phyloP scores from a whole-genome alignment of 495 filamentous ascomycete species.

The Hyaloscypha variabilis region DNA sequence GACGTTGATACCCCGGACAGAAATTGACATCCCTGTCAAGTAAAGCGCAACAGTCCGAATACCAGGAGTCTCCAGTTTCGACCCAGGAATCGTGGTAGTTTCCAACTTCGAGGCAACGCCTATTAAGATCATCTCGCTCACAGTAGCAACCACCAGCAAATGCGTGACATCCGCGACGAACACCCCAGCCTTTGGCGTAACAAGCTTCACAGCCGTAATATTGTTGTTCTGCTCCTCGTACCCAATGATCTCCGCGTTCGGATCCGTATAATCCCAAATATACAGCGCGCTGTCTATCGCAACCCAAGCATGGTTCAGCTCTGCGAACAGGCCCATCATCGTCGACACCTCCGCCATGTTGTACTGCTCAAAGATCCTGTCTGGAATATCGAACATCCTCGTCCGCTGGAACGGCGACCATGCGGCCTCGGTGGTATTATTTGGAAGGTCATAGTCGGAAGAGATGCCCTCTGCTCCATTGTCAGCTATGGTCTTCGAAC shows the following conservation, averaged over 20 bases:
- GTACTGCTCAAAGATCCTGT: conserved; percentile 85
- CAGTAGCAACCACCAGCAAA: conserved; percentile 86
- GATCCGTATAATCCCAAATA: conserved; percentile 94
- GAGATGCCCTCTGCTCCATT: conserved; percentile 71
- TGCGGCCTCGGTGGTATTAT: conserved; percentile 55
- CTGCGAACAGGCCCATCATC: conserved; percentile 89
- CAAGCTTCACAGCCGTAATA: conserved; percentile 83
- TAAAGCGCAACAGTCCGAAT: conserved; percentile 73
- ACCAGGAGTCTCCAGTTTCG: conserved; percentile 55
- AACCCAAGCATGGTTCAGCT: conserved; percentile 93
- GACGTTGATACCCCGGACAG: conserved; percentile 71
- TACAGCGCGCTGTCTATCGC: conserved; percentile 95
- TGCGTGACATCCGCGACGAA: conserved; percentile 85
- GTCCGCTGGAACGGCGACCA: conserved; percentile 90
- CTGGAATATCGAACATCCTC: conserved; percentile 82
- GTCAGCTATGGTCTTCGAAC: conserved; percentile 20
- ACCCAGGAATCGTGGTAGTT: conserved; percentile 17
- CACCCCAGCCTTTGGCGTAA: conserved; percentile 76
- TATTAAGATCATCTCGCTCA: conserved; percentile 77
- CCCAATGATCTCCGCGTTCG: conserved; percentile 85
- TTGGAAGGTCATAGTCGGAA: conserved; percentile 82
- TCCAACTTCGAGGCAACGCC: conserved; percentile 65
- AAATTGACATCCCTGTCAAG: conserved; percentile 78
- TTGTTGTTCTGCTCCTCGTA: conserved; percentile 86
- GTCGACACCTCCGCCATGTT: conserved; percentile 82